Evolutionary conservation across 192 early-diverging fungal genomes (phyloP), one percentile per base, ranked within the genome.

Genomic region (Pilaira anomala): DNA sequence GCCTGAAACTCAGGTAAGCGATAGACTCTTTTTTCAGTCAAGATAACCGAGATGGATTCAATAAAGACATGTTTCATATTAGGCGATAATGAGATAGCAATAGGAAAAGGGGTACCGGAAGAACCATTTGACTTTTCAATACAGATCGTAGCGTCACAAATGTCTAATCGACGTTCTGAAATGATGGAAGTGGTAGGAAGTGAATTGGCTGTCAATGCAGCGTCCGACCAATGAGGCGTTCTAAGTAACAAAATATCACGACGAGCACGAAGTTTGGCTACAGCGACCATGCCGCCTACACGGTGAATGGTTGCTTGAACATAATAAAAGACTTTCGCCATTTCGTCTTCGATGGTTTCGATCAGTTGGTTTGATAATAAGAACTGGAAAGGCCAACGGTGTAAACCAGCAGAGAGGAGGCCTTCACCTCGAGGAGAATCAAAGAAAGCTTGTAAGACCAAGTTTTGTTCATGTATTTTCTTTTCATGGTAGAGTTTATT

Each of bases 311-410:
- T 53, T 1, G 70, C 65, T 2, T 58, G 62, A 3, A 72, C 26
- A 48, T 65, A 56, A 30, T 72, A 72, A 21, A 36, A 62, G 1
- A 72, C 52, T 36, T 72, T 72, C n/a, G 52, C 63, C 26, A 48
- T 62, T 21, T 72, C 70, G 24, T 72, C 70, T 65, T 72, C 70
- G 22, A 72, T 72, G 0, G 70, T 72, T 25, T 72, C 70, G 3
- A 65, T 44, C 24, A 66, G 8, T 30, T 22, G 30, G 25, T 72
- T 72, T n/a, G 70, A 57, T 48, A 72, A 25, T 14, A 72, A 13
- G 48, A 65, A 72, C 41, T 66, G 51, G 30, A 72, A 72, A 3
- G 70, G 70, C 56, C 55, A 72, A 14, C 60, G 50, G 25, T 72
- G 63, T 22, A 72, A 22, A 11, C 70, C 70, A 19, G 51, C 7